Evolutionary conservation across 169 alveolate species (phyloP).

Genomic region (Toxoplasma gondii): DNA sequence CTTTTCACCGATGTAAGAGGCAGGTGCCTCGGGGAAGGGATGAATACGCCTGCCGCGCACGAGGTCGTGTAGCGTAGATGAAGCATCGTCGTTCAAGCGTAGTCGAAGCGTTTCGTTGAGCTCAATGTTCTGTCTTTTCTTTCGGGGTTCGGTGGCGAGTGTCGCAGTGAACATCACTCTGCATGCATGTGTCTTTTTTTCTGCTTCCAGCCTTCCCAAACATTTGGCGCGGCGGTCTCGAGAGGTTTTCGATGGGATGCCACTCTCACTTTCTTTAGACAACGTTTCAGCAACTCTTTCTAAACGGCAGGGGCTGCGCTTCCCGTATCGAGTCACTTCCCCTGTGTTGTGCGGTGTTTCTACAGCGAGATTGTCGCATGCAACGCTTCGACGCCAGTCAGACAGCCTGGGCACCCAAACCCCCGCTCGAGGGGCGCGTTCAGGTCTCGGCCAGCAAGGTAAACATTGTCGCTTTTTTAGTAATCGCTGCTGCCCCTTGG

Average conservation of each 20-base stretch:
- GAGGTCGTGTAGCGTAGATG: not conserved
- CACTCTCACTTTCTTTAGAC: too few species aligned
- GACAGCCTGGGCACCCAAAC: conserved; percentile 62
- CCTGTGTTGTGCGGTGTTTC: not conserved
- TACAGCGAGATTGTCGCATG: conserved; percentile 71
- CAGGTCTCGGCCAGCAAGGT: conserved; percentile 64
- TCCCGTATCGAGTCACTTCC: not conserved
- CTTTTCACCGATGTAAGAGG: conserved; percentile 59
- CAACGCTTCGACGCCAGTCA: conserved; percentile 62
- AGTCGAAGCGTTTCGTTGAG: not conserved
- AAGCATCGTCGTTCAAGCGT: not conserved
- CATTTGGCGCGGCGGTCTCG: too few species aligned
- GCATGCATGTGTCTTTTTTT: not conserved
- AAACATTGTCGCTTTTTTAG: not conserved
- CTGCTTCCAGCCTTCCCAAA: not conserved
- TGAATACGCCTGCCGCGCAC: not conserved
- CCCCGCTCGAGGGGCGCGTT: conserved; percentile 65
- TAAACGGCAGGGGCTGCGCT: not conserved
- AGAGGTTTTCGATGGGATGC: not conserved
- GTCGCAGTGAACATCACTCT: not conserved
- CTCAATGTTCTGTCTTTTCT: not conserved
- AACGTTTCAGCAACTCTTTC: too few species aligned
- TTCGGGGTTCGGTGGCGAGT: not conserved
- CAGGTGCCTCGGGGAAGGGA: not conserved
- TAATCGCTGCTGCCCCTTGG: not conserved